These are phyloP conservation scores for Picea sitchensis DNA, from an alignment of 75 land plant species.

Conservation along the genomic window DNA sequence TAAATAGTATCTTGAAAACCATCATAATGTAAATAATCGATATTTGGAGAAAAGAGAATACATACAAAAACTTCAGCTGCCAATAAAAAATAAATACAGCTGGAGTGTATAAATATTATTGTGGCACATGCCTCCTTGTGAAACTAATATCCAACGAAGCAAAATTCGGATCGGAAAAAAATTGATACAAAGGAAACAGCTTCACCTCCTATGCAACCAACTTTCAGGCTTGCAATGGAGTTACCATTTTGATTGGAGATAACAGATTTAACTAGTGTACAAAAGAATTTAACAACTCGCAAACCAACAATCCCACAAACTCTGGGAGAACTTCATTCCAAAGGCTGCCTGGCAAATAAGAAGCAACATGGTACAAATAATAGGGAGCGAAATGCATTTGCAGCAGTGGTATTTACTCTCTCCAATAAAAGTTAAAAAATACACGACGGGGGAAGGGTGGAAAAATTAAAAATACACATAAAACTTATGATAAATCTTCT, in stretches of 20 bases:
- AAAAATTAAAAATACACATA: neutral
- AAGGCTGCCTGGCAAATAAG: neutral
- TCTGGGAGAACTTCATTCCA: neutral
- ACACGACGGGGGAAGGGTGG: neutral
- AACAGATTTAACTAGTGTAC: slow-evolving; percentile 5
- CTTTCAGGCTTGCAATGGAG: neutral
- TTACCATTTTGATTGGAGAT: neutral
- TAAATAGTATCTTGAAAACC: neutral
- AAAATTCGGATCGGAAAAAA: neutral
- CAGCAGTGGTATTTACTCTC: neutral
- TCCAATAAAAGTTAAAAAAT: neutral
- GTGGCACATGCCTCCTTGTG: neutral
- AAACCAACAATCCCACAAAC: neutral
- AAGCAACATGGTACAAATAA: slow-evolving; percentile 6
- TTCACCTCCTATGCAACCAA: neutral
- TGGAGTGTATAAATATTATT: neutral
- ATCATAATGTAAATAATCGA: no score
- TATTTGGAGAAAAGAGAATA: neutral
- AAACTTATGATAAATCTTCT: neutral
- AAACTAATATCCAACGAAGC: neutral
- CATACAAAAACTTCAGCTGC: neutral
- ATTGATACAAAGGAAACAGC: slow-evolving; percentile 2
- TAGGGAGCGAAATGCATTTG: neutral
- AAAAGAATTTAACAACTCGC: neutral
- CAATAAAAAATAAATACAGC: neutral